Percentiles rank a stretch among this genome's conserved stretches.
These are phyloP conservation scores for Dendrothele bispora DNA, from an alignment of 768 basidiomycete species.

Conservation along the genomic window DNA sequence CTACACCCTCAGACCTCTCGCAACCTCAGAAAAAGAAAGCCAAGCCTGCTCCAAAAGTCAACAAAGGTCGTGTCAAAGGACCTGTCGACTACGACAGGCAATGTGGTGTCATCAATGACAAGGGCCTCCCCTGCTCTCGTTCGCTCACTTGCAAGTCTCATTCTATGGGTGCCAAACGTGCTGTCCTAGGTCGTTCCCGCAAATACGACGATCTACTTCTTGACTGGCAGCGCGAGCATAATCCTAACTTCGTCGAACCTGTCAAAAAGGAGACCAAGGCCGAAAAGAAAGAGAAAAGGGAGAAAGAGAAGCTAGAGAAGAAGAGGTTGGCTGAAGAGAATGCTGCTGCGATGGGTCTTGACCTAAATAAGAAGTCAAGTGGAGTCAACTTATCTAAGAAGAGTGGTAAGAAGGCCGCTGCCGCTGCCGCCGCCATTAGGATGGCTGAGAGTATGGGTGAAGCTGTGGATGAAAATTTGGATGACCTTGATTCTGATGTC, in stretches of 20 bases:
- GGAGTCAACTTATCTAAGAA: conserved; percentile 50
- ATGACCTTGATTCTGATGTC: conserved; percentile 81
- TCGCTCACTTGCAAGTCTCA: conserved; percentile 98
- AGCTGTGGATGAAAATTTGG: conserved; percentile 67
- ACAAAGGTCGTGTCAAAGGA: conserved; percentile 78
- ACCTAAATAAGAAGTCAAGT: conserved; percentile 53
- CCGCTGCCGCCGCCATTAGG: conserved; percentile 49
- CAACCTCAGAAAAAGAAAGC: conserved; percentile 72
- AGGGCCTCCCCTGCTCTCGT: conserved; percentile 87
- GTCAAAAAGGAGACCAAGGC: conserved; percentile 85
- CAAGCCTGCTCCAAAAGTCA: conserved; percentile 67
- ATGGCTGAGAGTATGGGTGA: conserved; percentile 52
- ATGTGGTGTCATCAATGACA: conserved; percentile 97
- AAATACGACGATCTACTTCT: conserved; percentile 83
- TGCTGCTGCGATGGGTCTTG: conserved; percentile 57
- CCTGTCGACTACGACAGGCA: conserved; percentile 91
- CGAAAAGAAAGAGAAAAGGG: conserved; percentile 83
- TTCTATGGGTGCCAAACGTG: conserved; percentile 94
- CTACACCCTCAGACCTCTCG: conserved; percentile 60
- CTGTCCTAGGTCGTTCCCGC: conserved; percentile 83
- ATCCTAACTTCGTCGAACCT: conserved; percentile 87
- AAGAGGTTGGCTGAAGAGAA: conserved; percentile 71
- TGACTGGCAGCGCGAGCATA: conserved; percentile 88
- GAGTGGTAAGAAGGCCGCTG: conserved; percentile 59
- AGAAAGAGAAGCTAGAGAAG: conserved; percentile 81